phyloP scores from a whole-genome alignment of 2,329 filamentous ascomycete genomes.

The Penicillium sp. region DNA sequence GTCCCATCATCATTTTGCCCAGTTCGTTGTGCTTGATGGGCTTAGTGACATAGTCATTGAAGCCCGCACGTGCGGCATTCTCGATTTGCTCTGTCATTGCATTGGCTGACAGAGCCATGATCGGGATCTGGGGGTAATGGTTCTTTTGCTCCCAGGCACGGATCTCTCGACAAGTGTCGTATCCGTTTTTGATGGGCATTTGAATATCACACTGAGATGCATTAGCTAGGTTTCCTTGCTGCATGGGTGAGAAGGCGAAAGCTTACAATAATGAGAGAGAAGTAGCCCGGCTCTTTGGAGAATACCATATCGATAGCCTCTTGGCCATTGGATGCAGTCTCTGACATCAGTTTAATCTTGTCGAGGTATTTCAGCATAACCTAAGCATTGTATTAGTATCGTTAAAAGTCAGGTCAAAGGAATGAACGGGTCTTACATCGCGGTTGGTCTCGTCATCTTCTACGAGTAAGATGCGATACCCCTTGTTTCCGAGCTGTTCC shows the following conservation, averaged over 20 bases:
- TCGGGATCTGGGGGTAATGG: constrained; percentile 48
- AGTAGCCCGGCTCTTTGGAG: constrained; percentile 49
- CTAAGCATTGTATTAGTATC: constrained; percentile 28
- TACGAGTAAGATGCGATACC: constrained; percentile 48
- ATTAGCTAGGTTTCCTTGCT: constrained; percentile 3
- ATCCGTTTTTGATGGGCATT: constrained; percentile 53
- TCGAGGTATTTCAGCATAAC: constrained; percentile 52
- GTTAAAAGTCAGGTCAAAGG: neutral
- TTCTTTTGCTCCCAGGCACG: constrained; percentile 48
- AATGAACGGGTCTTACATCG: constrained; percentile 34
- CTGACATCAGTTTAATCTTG: constrained; percentile 48
- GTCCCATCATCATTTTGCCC: constrained; percentile 52
- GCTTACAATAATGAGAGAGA: constrained; percentile 50
- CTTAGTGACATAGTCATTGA: constrained; percentile 53
- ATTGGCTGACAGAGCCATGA: constrained; percentile 53
- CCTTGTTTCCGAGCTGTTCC: constrained; percentile 49
- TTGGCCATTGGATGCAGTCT: constrained; percentile 49
- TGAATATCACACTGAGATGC: constrained; percentile 48
- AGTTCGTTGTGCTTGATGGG: constrained; percentile 52
- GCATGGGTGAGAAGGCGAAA: neutral
- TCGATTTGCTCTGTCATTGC: constrained; percentile 53
- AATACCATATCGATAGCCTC: constrained; percentile 51
- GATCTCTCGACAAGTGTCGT: constrained; percentile 50
- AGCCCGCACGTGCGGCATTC: constrained; percentile 47
- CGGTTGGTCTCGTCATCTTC: constrained; percentile 54